These are phyloP conservation scores for Hyphodiscus hymeniophilus DNA, from an alignment of 495 filamentous ascomycete genomes.

Conservation along the genomic window DNA sequence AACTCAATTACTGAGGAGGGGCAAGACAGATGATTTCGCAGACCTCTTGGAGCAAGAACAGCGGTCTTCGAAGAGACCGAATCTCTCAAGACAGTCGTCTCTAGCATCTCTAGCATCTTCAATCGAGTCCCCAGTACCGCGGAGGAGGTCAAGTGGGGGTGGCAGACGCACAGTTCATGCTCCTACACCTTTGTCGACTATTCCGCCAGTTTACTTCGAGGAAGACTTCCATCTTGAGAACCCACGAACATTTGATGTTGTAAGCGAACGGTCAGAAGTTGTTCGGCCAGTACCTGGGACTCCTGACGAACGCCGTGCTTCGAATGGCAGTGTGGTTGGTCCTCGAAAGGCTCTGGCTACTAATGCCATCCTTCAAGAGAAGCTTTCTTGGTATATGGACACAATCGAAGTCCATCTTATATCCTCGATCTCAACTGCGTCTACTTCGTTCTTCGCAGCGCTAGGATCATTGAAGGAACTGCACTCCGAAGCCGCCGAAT, in stretches of 20 bases:
- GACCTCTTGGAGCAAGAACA: slow-evolving; percentile 39
- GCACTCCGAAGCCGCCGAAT: slow-evolving; percentile 86
- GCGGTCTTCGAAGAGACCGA: slow-evolving; percentile 33
- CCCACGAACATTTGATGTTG: slow-evolving; percentile 90
- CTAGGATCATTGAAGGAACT: slow-evolving; percentile 84
- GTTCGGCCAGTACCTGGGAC: slow-evolving; percentile 56
- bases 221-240: slow-evolving; percentile 95
- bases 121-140: slow-evolving; percentile 34
- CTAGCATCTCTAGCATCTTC: slow-evolving; percentile 42
- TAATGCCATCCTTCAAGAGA: slow-evolving; percentile 98
- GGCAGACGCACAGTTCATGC: slow-evolving; percentile 48
- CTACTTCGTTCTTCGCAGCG: slow-evolving; percentile 93
- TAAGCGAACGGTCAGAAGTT: slow-evolving; percentile 92
- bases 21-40: slow-evolving; percentile 40
- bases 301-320: slow-evolving; percentile 42
- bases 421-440: slow-evolving; percentile 89
- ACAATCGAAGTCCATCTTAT: slow-evolving; percentile 97
- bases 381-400: slow-evolving; percentile 99
- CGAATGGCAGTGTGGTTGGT: slow-evolving; percentile 54
- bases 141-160: slow-evolving; percentile 40
- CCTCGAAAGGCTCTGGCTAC: slow-evolving; percentile 86
- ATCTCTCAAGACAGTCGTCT: slow-evolving; percentile 30
- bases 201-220: slow-evolving; percentile 90
- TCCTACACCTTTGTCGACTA: slow-evolving; percentile 80
- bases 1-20: slow-evolving; percentile 34